These are phyloP conservation scores for Globisporangium acanthophoron DNA, from an alignment of 352 stramenopile species.

Conservation along the genomic window DNA sequence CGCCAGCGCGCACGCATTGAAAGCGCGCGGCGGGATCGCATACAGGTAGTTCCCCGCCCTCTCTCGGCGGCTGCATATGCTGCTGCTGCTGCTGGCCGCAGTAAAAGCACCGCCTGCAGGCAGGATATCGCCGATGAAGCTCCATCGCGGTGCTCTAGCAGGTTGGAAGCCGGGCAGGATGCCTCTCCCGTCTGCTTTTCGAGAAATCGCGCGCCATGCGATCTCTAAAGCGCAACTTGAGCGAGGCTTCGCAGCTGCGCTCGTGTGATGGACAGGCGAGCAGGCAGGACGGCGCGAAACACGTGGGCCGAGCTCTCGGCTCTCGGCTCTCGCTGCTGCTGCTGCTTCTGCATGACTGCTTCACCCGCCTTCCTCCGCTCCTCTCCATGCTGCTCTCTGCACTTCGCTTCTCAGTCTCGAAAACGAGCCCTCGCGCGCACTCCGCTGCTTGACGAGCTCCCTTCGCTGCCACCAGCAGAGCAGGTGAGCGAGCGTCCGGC, in stretches of 20 bases:
- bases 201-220: not conserved
- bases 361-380: not conserved
- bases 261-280: not conserved
- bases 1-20: not conserved
- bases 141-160: too few species aligned
- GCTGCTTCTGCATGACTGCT: too few species aligned
- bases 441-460: not conserved
- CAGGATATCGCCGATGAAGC: not conserved
- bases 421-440: not conserved
- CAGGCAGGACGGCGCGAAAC: not conserved
- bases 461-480: not conserved
- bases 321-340: not conserved
- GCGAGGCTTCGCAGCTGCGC: not conserved
- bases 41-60: not conserved
- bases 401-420: not conserved
- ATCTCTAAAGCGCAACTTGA: not conserved
- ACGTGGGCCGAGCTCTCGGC: not conserved
- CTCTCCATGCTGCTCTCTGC: not conserved
- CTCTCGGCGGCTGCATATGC: not conserved
- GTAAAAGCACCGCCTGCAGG: not conserved
- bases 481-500: not conserved
- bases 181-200: slow-evolving; percentile 2
- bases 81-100: too few species aligned
- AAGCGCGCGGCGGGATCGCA: not conserved
- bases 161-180: not conserved